A percentile compares a stretch with the other conserved stretches of the same genome.
These are phyloP conservation scores for Phytophthora nicotianae DNA, from an alignment of 352 stramenopile genomes.

Conservation along the genomic window DNA sequence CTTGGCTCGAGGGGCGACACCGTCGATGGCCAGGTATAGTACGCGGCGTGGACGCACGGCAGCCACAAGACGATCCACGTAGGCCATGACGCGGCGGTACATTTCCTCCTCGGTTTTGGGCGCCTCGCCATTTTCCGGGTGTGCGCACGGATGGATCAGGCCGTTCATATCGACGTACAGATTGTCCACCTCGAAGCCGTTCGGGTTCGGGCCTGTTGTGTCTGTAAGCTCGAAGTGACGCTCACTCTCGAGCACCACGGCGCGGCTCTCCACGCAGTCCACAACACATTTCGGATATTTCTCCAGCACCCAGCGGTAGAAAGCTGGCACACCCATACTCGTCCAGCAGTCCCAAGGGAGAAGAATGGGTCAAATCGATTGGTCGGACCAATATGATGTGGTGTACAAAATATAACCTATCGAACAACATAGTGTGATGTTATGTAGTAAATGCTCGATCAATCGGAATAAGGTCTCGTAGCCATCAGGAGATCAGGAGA, in stretches of 20 bases:
- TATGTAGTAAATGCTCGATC: not conserved
- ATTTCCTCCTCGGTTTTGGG: slow-evolving; percentile 98
- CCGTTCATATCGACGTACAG: slow-evolving; percentile 99
- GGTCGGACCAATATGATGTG: slow-evolving; percentile 15
- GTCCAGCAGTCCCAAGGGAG: slow-evolving; percentile 4
- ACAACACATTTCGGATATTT: slow-evolving; percentile 99
- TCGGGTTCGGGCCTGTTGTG: slow-evolving; percentile 90
- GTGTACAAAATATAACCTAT: not conserved
- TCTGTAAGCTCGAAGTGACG: slow-evolving; percentile 84
- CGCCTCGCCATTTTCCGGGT: slow-evolving; percentile 93
- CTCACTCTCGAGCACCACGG: slow-evolving; percentile 82
- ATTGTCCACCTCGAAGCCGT: slow-evolving; percentile 97
- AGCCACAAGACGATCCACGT: slow-evolving; percentile 97
- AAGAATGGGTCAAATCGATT: slow-evolving; percentile 34
- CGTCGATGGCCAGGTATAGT: slow-evolving; percentile 99
- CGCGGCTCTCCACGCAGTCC: slow-evolving; percentile 80
- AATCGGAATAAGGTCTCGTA: slow-evolving; percentile 2
- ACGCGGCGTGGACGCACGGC: slow-evolving; percentile 94
- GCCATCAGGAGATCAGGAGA: slow-evolving; percentile 7
- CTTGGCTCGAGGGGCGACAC: slow-evolving; percentile 98
- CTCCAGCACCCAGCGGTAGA: slow-evolving; percentile 99
- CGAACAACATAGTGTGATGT: not conserved
- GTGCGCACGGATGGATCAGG: slow-evolving; percentile 99
- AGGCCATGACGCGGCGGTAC: slow-evolving; percentile 96
- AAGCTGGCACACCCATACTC: slow-evolving; percentile 97